Conservation (phyloP, 345 rosid genomes). For the Lepidium aucheri region DNA sequence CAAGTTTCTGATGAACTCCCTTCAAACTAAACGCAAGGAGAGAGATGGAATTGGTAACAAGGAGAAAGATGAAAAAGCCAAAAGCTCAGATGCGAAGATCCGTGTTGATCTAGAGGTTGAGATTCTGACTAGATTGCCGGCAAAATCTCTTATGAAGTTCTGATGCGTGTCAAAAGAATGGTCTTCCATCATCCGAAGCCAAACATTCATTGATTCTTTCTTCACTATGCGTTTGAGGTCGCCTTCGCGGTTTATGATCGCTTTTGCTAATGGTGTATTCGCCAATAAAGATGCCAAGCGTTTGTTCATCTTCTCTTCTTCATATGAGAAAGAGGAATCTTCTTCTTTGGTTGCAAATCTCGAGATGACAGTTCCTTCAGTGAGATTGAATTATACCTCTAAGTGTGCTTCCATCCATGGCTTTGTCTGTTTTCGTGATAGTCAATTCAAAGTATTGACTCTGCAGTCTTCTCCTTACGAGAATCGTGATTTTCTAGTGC, state of each 20-base stretch:
- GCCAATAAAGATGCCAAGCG: background rate
- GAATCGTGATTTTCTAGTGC: background rate
- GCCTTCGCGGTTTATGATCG: background rate
- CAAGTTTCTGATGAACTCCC: too few species aligned
- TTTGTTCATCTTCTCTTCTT: background rate
- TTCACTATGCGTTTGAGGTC: background rate
- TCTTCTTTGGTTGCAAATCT: background rate
- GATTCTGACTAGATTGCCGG: too few species aligned
- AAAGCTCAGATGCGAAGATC: too few species aligned
- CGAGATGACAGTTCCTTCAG: background rate
- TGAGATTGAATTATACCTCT: too few species aligned
- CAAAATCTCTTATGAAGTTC: too few species aligned
- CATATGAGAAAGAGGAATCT: background rate
- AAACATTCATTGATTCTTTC: background rate
- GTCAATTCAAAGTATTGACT: background rate
- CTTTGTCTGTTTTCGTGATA: background rate
- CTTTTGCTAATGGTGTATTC: background rate
- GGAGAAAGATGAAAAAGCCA: too few species aligned
- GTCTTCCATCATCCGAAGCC: too few species aligned
- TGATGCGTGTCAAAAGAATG: too few species aligned
- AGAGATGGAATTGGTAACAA: too few species aligned
- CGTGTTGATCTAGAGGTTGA: too few species aligned
- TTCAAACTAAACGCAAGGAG: too few species aligned
- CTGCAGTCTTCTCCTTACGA: too few species aligned
- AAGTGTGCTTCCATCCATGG: background rate